phyloP scores from a whole-genome alignment of 352 stramenopile genomes.

The Phytophthora boehmeriae region DNA sequence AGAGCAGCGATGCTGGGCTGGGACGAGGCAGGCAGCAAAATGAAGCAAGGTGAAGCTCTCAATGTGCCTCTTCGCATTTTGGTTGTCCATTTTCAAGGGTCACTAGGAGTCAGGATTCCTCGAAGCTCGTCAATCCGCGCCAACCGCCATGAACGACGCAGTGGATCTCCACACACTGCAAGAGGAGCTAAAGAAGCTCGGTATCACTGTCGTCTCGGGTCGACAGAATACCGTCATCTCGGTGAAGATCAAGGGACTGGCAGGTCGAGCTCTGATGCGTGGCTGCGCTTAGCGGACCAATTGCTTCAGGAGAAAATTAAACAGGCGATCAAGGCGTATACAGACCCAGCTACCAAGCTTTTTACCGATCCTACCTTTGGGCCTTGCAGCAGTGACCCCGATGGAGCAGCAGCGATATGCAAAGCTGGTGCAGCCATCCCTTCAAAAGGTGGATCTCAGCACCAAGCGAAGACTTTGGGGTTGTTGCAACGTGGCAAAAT shows the following conservation, averaged over 20 bases:
- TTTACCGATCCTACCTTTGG: constrained; percentile 89
- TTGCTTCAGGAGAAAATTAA: constrained; percentile 81
- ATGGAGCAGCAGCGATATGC: constrained; percentile 71
- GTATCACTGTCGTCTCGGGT: constrained; percentile 73
- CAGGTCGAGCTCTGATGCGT: constrained; percentile 58
- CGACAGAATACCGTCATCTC: constrained; percentile 80
- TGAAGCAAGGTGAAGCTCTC: too few species aligned
- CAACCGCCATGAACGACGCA: constrained; percentile 6
- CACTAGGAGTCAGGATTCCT: too few species aligned
- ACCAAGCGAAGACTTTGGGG: constrained; percentile 75
- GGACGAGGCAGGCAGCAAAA: too few species aligned
- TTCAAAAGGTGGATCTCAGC: constrained; percentile 75
- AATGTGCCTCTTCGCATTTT: not conserved
- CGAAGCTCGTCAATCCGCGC: constrained; percentile 23
- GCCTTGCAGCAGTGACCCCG: constrained; percentile 52
- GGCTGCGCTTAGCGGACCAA: constrained; percentile 67
- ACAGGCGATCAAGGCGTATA: constrained; percentile 57
- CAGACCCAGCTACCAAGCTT: constrained; percentile 46
- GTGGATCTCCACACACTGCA: constrained; percentile 61
- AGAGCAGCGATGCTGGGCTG: too few species aligned
- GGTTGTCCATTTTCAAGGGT: constrained; percentile 15
- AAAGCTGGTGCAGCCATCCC: constrained; percentile 52
- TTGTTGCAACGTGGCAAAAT: constrained; percentile 79
- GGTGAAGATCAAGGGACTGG: constrained; percentile 76
- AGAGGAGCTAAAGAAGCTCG: constrained; percentile 83